Percentiles rank a stretch among this genome's conserved stretches.
phyloP scores from a whole-genome alignment of 2,329 filamentous ascomycete genomes.

The Penicillium sumatraense region DNA sequence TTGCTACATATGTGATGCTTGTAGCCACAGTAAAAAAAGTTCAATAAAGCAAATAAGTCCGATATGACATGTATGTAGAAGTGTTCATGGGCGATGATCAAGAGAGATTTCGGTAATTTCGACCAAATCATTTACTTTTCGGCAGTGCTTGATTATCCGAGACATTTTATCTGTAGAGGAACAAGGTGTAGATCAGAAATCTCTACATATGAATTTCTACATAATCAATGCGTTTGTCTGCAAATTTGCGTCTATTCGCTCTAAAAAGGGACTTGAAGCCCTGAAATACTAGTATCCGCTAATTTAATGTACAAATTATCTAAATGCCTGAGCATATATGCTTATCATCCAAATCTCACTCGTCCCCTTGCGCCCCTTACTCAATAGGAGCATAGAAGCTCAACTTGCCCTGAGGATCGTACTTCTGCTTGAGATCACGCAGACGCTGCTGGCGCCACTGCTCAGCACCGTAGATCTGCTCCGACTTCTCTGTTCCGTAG shows the following conservation, averaged over 20 bases:
- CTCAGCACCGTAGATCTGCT: constrained; percentile 37
- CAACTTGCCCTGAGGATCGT: constrained; percentile 39
- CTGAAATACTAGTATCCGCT: not conserved
- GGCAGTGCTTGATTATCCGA: too few species aligned
- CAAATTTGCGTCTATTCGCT: not conserved
- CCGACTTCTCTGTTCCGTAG: constrained; percentile 30
- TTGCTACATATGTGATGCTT: too few species aligned
- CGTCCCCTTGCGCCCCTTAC: not conserved
- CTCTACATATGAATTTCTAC: too few species aligned
- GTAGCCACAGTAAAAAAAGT: too few species aligned
- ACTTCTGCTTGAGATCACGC: constrained; percentile 37
- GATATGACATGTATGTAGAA: too few species aligned
- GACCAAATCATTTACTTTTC: too few species aligned
- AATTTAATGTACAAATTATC: not conserved
- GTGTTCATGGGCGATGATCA: too few species aligned
- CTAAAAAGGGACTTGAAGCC: not conserved
- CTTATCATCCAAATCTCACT: not conserved
- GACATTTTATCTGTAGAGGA: too few species aligned
- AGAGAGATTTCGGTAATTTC: too few species aligned
- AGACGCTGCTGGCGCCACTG: constrained; percentile 39
- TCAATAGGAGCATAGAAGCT: constrained; percentile 35
- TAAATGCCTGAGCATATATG: not conserved
- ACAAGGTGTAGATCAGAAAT: too few species aligned
- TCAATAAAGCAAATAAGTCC: too few species aligned
- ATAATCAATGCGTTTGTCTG: too few species aligned